These are phyloP conservation scores for Polyplosphaeria fusca DNA, from an alignment of 495 filamentous ascomycete species.

Conservation along the genomic window DNA sequence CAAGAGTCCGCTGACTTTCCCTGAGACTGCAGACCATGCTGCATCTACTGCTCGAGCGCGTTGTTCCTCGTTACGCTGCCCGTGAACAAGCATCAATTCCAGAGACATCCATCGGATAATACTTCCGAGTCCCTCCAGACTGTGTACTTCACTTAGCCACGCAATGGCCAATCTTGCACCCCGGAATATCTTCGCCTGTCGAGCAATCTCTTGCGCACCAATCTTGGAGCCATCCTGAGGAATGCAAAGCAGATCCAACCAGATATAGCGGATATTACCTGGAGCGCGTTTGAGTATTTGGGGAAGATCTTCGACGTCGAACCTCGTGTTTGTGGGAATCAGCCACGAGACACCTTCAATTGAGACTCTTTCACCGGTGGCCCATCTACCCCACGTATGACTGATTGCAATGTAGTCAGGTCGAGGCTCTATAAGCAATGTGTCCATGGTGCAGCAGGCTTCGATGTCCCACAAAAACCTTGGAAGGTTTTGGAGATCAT, in stretches of 20 bases:
- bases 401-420: not conserved
- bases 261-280: not conserved
- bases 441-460: not conserved
- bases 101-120: not conserved
- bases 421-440: not conserved
- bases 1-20: not conserved
- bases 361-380: no score
- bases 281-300: not conserved
- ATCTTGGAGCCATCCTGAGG: not conserved
- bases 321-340: not conserved
- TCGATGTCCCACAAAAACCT: not conserved
- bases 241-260: not conserved
- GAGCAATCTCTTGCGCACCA: not conserved
- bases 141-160: not conserved
- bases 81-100: no score
- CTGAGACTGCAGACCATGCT: not conserved
- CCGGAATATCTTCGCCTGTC: not conserved
- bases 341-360: no score
- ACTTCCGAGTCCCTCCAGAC: not conserved
- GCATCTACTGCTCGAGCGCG: not conserved
- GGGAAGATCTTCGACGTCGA: not conserved
- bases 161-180: not conserved
- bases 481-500: not conserved
- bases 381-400: not conserved
- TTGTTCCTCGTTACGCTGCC: no score